Conservation (phyloP, 1,139 yeast genomes). For the Blastobotrys illinoisensis region DNA sequence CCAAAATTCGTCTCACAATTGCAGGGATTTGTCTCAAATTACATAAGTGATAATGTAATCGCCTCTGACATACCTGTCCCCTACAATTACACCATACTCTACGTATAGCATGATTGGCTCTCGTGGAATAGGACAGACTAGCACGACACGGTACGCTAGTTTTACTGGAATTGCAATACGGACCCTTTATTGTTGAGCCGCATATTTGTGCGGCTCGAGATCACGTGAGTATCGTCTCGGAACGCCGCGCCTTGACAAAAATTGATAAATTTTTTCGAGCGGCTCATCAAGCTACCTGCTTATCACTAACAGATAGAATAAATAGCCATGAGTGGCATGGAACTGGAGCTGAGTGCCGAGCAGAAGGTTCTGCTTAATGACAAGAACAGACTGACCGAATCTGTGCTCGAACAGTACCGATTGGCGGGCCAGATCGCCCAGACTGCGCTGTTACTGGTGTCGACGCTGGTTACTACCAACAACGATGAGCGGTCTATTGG, state of each 20-base stretch:
- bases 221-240: not conserved
- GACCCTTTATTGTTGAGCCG: too few relatives aligned
- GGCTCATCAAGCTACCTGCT: not conserved
- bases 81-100: too few relatives aligned
- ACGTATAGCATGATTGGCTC: too few relatives aligned
- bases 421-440: conserved; percentile 91
- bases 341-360: conserved; percentile 28
- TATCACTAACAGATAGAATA: not conserved
- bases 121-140: too few relatives aligned
- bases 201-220: not conserved
- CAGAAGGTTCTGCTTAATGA: conserved; percentile 65
- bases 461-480: conserved; percentile 59
- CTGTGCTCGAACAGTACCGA: conserved; percentile 73
- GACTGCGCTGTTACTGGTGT: conserved; percentile 66
- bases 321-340: conserved; percentile 14
- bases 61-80: too few relatives aligned
- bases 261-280: conserved; percentile 1
- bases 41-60: not conserved
- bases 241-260: not conserved
- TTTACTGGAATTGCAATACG: not conserved
- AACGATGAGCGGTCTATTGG: conserved; percentile 47
- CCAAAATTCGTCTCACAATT: not conserved
- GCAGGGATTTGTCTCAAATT: not conserved
- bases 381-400: conserved; percentile 59
- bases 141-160: too few relatives aligned